Percentiles rank a stretch among this genome's conserved stretches.
phyloP scores from a whole-genome alignment of 352 stramenopile genomes.

The Pythium monospermum region DNA sequence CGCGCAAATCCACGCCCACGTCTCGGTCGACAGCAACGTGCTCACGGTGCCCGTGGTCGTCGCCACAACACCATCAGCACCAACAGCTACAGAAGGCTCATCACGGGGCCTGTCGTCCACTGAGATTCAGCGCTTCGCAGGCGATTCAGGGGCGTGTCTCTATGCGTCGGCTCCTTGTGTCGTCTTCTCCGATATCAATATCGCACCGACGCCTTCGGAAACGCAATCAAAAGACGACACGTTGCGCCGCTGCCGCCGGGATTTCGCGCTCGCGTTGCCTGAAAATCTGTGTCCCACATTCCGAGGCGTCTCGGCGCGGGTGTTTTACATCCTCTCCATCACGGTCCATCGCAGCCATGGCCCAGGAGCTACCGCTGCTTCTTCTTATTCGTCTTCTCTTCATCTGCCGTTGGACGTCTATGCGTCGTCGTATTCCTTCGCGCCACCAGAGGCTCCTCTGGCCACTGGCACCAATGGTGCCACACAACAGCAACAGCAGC shows the following conservation, averaged over 20 bases:
- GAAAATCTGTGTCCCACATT: conserved; percentile 50
- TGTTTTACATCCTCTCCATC: conserved; percentile 66
- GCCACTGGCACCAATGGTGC: conserved; percentile 20
- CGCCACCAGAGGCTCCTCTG: too few species aligned
- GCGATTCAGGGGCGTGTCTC: conserved; percentile 53
- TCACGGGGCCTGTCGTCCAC: conserved; percentile 16
- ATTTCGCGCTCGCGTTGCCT: conserved; percentile 53
- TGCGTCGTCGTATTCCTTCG: conserved; percentile 44
- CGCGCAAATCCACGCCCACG: conserved; percentile 59
- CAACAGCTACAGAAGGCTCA: neutral
- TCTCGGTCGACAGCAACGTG: conserved; percentile 90
- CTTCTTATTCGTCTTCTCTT: too few species aligned
- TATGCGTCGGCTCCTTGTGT: conserved; percentile 45
- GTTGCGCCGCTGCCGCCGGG: conserved; percentile 32
- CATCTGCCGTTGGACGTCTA: conserved; percentile 66
- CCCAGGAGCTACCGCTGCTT: conserved; percentile 33
- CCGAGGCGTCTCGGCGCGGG: conserved; percentile 40
- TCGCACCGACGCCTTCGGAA: conserved; percentile 36
- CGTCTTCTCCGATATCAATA: conserved; percentile 54
- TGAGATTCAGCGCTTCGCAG: conserved; percentile 48
- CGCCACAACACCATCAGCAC: conserved; percentile 46
- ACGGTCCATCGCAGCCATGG: conserved; percentile 32
- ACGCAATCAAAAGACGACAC: conserved; percentile 29
- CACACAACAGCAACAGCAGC: neutral
- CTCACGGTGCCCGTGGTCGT: conserved; percentile 91